Evolutionary conservation across 2,329 filamentous ascomycete genomes (phyloP).

Genomic region (Pyrenochaeta sp.): DNA sequence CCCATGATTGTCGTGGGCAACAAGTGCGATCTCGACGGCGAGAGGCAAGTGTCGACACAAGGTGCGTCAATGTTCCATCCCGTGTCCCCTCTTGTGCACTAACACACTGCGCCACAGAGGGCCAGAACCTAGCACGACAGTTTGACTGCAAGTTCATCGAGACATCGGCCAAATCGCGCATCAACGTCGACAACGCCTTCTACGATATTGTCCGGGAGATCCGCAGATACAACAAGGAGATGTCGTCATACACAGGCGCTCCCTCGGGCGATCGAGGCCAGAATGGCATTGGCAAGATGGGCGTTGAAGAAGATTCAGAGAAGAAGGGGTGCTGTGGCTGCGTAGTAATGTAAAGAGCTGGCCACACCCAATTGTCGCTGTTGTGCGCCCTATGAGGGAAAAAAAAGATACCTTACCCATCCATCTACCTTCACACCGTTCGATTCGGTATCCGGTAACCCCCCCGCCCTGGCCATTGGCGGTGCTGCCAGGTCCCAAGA

Average conservation of each 20-base stretch:
- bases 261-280: slow-evolving; percentile 63
- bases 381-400: slow-evolving; percentile 18
- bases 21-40: slow-evolving; percentile 96
- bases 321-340: slow-evolving; percentile 84
- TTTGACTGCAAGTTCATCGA: slow-evolving; percentile 99
- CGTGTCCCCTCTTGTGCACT: slow-evolving; percentile 19
- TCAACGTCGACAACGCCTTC: slow-evolving; percentile 98
- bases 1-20: slow-evolving; percentile 99
- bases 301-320: slow-evolving; percentile 74
- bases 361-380: slow-evolving; percentile 13
- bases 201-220: slow-evolving; percentile 99
- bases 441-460: slow-evolving; percentile 19
- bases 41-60: slow-evolving; percentile 90
- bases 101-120: slow-evolving; percentile 68
- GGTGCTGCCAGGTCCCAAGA: slow-evolving; percentile 27
- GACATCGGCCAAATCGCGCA: slow-evolving; percentile 96
- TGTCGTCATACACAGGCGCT: slow-evolving; percentile 83
- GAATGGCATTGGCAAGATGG: slow-evolving; percentile 75
- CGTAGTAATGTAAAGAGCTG: slow-evolving; percentile 75
- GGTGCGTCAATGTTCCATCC: slow-evolving; percentile 65
- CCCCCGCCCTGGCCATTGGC: slow-evolving; percentile 33
- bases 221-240: slow-evolving; percentile 96
- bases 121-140: slow-evolving; percentile 81
- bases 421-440: slow-evolving; percentile 8
- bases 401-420: slow-evolving; percentile 30